Base-by-base conservation (phyloP, 106 monocot species). In the Platanthera zijinensis region DNA sequence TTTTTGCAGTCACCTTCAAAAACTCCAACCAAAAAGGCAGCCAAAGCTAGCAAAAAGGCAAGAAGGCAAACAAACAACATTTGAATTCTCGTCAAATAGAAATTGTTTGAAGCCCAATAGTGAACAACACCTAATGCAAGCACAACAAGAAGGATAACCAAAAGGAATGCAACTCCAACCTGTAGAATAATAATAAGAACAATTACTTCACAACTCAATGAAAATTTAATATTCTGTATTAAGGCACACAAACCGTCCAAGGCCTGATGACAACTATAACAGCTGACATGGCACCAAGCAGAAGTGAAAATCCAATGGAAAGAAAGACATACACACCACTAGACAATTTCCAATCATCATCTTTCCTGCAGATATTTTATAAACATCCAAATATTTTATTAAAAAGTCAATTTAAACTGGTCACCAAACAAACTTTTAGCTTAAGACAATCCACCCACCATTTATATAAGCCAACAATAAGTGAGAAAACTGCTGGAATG, bases 271-370 rank as follows among this genome's bases (percentile, higher is more conserved):
- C 82, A 64, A 82, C 72, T 76, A 84, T 89, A 59, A 97, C 79
- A 28, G 96, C 81, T 25, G 96, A 86, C 74, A 91, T 87, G 50
- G 91, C 93, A 86, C 93, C 91, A 78, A 91, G 72, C 83, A 97
- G 78, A 61, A 97, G 84, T 51, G 88, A 66, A 78, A 97, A 78
- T 9, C 96, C 96, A 76, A 93, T 91, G 75, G 85, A 74, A 69
- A 91, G 83, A 86, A 97, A 97, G 4, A 91, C 79, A 86, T 87
- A 97, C 39, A 91, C 87, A 68, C 93, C 96, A 79, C 69, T 77
- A 61, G 93, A 91, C 73, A 90, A 80, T 77, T 91, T 97, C 96
- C 96, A 97, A 71, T 89, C 87, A 85, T 97, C 96, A 89, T 97
- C 96, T 85, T 97, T 97, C 96, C 96, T 97, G 87, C 50, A 77